Evolutionary conservation across 2,329 filamentous ascomycete species (phyloP), one percentile per base, ranked within the genome.

Genomic region (Knoxdaviesia proteae): DNA sequence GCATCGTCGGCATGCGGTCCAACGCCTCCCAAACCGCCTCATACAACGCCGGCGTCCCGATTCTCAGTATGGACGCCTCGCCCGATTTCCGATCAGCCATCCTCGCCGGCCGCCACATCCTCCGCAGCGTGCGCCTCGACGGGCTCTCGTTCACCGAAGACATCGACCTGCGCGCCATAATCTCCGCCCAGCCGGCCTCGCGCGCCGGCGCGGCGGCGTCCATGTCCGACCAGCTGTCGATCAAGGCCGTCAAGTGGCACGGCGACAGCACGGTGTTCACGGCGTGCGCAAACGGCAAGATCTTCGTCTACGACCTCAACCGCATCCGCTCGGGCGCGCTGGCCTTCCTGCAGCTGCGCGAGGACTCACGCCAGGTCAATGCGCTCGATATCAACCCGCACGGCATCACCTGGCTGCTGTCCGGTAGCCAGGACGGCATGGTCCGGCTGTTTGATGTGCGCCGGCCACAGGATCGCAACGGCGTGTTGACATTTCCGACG

Each of bases 301-400:
- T 79, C 49, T 77, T 77, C 47, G 63, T 71, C 46, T 79, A 79
- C 50, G 72, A 79, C 53, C 53, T 78, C 11, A 61, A 61, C 36
- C 65, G 68, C 20, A 50, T 71, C 7, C 63, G 65, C 1, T 53
- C 61, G 2, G 62, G 60, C 3, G 57, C 58, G 6, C 56, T 60
- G 3, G 56, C 64, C 8, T 68, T 67, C 34, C 64, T 75, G 34
- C 67, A 75, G 53, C 70, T 64, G 41, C 64, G 68, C 38, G 74
- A 78, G 50, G 74, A 77, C 49, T 67, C 69, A 39, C 67, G 74
- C 3, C 74, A 78, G 58, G 65, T 79, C 48, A 77, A 77, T 48
- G 68, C 69, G 33, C 59, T 79, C 7, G 73, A 75, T 48, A 68
- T 77, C 47, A 77, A 74, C 47, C 74, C 74, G 0, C 71, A 75